Base-by-base conservation (phyloP, 768 basidiomycete species). In the Collybia sordida region DNA sequence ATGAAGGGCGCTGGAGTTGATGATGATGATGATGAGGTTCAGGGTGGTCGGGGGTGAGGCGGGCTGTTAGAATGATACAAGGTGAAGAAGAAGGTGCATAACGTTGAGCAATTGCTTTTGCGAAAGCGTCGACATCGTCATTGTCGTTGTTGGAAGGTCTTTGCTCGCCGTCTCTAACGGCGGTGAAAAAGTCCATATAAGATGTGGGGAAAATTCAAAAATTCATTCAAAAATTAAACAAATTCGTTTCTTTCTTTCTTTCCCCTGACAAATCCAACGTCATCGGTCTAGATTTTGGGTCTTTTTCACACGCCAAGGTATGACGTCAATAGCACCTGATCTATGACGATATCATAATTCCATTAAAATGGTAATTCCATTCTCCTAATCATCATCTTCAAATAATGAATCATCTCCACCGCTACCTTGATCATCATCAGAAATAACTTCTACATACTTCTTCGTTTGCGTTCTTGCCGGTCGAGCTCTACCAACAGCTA, bases 361-460 rank as follows among this genome's bases (percentile, higher is more conserved):
- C n/a, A n/a, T n/a, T n/a, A n/a, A n/a, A n/a, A 28, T 19, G 14
- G 9, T 19, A 14, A 41, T 24, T 41, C 35, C 14, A 14, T 24
- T 21, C 3, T 4, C 39, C 11, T 19, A 21, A 21, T 46, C 50
- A 38, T 52, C 61, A 51, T 71, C 70, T 22, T 77, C 74, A 59
- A 81, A 81, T 72, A 79, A 68, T 22, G 75, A 69, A 3, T 67
- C 74, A n/a, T n/a, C 23, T 63, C 72, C 4, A 72, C 77, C 12
- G 74, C 74, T 3, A n/a, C n/a, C n/a, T n/a, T n/a, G n/a, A n/a
- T 75, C 78, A 39, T 77, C 73, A 44, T 77, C 78, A 1, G 78
- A 80, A 53, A 63, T 63, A 37, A 86, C 71, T 56, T 86, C 85
- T 9, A 87, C 71, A 65, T 83, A 88, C 55, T 83, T 82, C 74